Evolutionary conservation across 495 filamentous ascomycete genomes (phyloP).

Genomic region (Penicillium pulvis): DNA sequence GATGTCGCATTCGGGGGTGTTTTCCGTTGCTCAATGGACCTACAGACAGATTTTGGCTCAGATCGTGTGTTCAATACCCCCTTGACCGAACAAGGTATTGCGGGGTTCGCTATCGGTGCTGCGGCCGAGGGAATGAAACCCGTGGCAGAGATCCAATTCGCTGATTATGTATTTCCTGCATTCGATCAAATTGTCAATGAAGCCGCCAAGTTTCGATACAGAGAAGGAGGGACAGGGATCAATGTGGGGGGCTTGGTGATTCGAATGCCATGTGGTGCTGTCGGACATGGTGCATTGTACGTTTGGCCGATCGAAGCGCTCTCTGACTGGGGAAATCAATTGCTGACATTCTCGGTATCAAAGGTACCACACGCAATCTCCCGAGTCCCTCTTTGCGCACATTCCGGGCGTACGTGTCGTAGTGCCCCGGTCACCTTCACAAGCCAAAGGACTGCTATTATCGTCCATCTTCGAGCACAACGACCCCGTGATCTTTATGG

Average conservation of each 20-base stretch:
- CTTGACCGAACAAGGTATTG: constrained; percentile 89
- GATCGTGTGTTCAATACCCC: constrained; percentile 97
- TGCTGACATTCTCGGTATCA: constrained; percentile 34
- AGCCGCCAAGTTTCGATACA: constrained; percentile 88
- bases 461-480: constrained; percentile 75
- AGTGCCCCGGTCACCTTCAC: constrained; percentile 84
- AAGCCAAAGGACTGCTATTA: constrained; percentile 90
- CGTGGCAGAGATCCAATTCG: constrained; percentile 96
- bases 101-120: constrained; percentile 88
- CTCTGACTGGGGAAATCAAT: constrained; percentile 56
- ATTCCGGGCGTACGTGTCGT: constrained; percentile 88
- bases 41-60: constrained; percentile 81
- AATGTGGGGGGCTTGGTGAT: constrained; percentile 81
- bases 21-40: constrained; percentile 91
- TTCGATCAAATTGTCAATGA: constrained; percentile 99
- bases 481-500: constrained; percentile 94
- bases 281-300: constrained; percentile 91
- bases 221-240: constrained; percentile 71
- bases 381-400: constrained; percentile 90
- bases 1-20: constrained; percentile 97
- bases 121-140: constrained; percentile 92
- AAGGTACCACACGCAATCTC: constrained; percentile 94
- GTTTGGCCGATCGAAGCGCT: constrained; percentile 68
- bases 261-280: constrained; percentile 90
- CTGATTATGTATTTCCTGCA: constrained; percentile 94